Evolutionary conservation across 1,284 basidiomycete species (phyloP), one percentile per base, ranked within the genome.

Genomic region (Rhizoctonia solani): DNA sequence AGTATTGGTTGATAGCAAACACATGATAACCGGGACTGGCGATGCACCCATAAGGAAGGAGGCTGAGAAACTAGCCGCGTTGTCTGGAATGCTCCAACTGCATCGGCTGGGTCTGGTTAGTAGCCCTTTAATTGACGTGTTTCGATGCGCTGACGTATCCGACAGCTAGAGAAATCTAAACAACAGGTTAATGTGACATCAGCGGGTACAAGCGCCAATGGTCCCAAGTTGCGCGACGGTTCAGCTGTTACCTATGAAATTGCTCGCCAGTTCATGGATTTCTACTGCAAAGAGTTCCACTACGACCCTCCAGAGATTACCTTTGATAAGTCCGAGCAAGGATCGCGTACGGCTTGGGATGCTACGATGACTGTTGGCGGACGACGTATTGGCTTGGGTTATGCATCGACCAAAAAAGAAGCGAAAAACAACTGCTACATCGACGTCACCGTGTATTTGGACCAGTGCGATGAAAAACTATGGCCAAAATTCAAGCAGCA

Each of bases 251-350:
- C 80, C 5, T 87, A 89, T 54, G 92, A 95, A 68, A 84, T 85
- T 54, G 93, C 94, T 0, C 86, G 90, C 63, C 87, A 86, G 71
- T 98, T 98, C 78, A 95, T 98, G 88, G 94, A 95, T 72, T 98
- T 91, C 75, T 98, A 98, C 75, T 97, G 94, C 76, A 85, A 87
- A 47, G 83, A 87, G 42, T 97, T 89, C 76, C 81, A 81, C 37
- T 95, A 95, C 73, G 82, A 83, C n/a, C 87, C 86, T 72, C 93
- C 95, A 1, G 91, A 94, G 56, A 79, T 98, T 68, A 80, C 83
- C 16, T 89, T 85, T 71, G 76, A 80, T 49, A 71, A 76, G 70
- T 54, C 76, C 55, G 70, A 69, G 68, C 68, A 73, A 72, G 71
- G 71, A 53, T 71, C 73, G 54, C 72, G 69, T n/a, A 74, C 71